These are phyloP conservation scores for Quercus aquifolioides DNA, from an alignment of 306 rosid species.

Conservation along the genomic window DNA sequence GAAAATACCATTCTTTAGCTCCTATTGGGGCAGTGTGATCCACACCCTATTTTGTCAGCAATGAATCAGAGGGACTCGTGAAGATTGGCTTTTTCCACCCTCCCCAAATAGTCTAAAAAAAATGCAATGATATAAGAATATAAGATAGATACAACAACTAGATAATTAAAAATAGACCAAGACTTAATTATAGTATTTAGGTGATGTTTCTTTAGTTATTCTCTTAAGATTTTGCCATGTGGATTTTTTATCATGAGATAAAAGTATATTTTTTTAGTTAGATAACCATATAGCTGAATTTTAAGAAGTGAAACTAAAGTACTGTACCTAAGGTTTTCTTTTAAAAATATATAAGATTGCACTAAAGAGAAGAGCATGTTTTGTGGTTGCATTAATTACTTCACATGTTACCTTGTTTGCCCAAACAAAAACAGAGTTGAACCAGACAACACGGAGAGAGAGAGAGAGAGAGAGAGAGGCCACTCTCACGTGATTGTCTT, in stretches of 20 bases:
- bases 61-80: neutral
- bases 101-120: neutral
- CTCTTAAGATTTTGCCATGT: too few species aligned
- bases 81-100: too few species aligned
- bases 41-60: neutral
- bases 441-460: neutral
- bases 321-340: too few species aligned
- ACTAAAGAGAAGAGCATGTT: neutral
- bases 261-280: too few species aligned
- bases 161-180: neutral
- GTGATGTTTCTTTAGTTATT: too few species aligned
- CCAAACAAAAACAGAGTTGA: too few species aligned
- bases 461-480: neutral
- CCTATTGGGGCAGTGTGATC: too few species aligned
- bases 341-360: neutral
- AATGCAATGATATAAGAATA: neutral
- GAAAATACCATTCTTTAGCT: too few species aligned
- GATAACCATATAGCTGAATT: too few species aligned
- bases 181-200: too few species aligned
- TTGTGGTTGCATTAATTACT: constrained; percentile 13
- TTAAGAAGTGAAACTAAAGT: too few species aligned
- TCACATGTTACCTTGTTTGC: constrained; percentile 14
- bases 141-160: neutral
- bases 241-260: too few species aligned
- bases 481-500: neutral